Conservation (phyloP, 2,329 filamentous ascomycete species). For the Lachnellula subtilissima region DNA sequence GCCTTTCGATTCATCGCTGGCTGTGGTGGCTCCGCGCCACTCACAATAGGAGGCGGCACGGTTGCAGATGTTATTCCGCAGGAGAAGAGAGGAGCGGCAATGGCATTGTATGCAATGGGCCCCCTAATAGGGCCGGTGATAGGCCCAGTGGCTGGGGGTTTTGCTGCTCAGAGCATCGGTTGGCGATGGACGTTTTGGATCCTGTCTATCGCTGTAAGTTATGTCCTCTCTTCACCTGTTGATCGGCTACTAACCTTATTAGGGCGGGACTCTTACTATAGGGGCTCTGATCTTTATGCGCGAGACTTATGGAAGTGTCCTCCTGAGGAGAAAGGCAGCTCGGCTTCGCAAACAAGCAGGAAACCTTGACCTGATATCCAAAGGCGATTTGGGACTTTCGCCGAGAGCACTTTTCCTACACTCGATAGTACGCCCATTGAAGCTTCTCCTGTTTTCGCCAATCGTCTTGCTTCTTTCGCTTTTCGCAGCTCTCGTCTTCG, state of each 20-base stretch:
- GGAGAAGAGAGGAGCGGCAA: conserved; percentile 51
- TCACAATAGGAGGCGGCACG: conserved; percentile 44
- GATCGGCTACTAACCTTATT: not conserved
- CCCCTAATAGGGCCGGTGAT: conserved; percentile 35
- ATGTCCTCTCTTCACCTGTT: not conserved
- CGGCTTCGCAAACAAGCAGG: conserved; percentile 42
- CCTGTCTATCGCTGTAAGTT: conserved; percentile 33
- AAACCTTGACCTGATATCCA: conserved; percentile 36
- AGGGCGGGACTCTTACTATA: not conserved
- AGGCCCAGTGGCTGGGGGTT: conserved; percentile 45
- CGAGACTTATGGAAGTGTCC: conserved; percentile 43
- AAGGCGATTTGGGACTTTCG: conserved; percentile 32
- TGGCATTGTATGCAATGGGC: conserved; percentile 45
- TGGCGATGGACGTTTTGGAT: conserved; percentile 52
- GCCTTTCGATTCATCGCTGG: conserved; percentile 58
- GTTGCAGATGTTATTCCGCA: conserved; percentile 48
- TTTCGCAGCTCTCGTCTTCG: conserved; percentile 32
- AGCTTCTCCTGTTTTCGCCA: conserved; percentile 31
- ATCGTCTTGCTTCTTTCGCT: conserved; percentile 31
- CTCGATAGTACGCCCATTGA: conserved; percentile 33
- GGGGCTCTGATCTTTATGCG: conserved; percentile 11
- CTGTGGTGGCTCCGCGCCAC: conserved; percentile 46
- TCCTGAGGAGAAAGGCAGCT: conserved; percentile 39
- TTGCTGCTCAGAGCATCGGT: conserved; percentile 39
- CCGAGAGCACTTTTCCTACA: conserved; percentile 27